Evolutionary conservation across 352 stramenopile genomes (phyloP).

Genomic region (Globisporangium uncinulatum): DNA sequence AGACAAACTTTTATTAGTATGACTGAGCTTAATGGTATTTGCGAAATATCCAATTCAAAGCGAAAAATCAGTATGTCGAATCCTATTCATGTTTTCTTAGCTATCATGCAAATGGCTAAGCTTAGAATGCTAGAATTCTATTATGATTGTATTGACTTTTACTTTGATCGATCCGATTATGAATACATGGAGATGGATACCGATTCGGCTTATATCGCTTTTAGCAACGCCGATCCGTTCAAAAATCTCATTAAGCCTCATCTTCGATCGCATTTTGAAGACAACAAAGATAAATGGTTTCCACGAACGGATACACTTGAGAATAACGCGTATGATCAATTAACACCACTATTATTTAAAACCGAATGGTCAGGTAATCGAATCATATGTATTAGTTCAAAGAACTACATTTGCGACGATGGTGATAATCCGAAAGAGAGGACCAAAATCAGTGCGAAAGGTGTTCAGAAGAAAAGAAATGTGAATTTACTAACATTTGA

Average conservation of each 20-base stretch:
- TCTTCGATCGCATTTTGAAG: slow-evolving; percentile 8
- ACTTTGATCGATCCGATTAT: slow-evolving; percentile 14
- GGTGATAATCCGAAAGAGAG: neutral
- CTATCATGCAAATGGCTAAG: slow-evolving; percentile 14
- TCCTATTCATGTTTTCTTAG: slow-evolving; percentile 9
- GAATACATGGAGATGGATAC: slow-evolving; percentile 16
- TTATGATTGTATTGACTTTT: slow-evolving; percentile 10
- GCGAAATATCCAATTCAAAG: slow-evolving; percentile 14
- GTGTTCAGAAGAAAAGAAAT: slow-evolving; percentile 10
- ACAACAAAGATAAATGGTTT: slow-evolving; percentile 17
- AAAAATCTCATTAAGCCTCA: slow-evolving; percentile 14
- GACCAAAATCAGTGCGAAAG: slow-evolving; percentile 9
- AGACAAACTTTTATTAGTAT: slow-evolving; percentile 8
- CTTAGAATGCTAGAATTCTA: slow-evolving; percentile 16
- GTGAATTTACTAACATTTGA: neutral
- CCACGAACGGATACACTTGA: neutral
- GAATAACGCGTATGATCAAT: slow-evolving; percentile 2
- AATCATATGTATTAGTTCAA: slow-evolving; percentile 17
- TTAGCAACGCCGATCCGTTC: slow-evolving; percentile 10
- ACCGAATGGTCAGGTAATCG: slow-evolving; percentile 14
- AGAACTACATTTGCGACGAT: slow-evolving; percentile 21
- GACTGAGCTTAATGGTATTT: slow-evolving; percentile 11
- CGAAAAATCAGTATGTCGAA: slow-evolving; percentile 4
- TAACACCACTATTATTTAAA: slow-evolving; percentile 18
- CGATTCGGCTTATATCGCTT: slow-evolving; percentile 11